A percentile compares a stretch with the other conserved stretches of the same genome.
Evolutionary conservation across 148 eudicot species (phyloP).

Genomic region (Chenopodium berlandieri): DNA sequence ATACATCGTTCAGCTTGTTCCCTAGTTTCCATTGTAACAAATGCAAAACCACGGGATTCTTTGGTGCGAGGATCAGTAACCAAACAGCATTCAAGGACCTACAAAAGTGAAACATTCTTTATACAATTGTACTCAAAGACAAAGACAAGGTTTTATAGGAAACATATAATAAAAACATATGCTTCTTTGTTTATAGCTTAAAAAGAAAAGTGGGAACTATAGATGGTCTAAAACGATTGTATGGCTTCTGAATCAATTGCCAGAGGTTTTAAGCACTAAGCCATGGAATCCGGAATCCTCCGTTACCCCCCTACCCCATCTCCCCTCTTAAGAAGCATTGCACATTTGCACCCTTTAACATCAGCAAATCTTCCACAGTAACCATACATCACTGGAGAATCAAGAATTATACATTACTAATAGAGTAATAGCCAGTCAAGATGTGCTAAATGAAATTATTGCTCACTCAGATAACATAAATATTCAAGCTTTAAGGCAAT

Average conservation of each 20-base stretch:
- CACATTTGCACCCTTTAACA: neutral
- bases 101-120: slow-evolving; percentile 9
- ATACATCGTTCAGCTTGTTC: slow-evolving; percentile 69
- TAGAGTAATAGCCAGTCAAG: neutral
- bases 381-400: neutral
- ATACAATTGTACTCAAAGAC: neutral
- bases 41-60: slow-evolving; percentile 75
- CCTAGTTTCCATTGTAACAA: slow-evolving; percentile 63
- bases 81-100: slow-evolving; percentile 63
- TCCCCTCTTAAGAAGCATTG: neutral
- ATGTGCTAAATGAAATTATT: neutral
- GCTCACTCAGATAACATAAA: neutral
- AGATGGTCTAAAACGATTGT: neutral
- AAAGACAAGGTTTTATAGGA: neutral
- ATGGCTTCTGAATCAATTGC: neutral
- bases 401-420: neutral
- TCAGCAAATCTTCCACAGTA: neutral
- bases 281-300: neutral
- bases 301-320: neutral
- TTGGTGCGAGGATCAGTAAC: slow-evolving; percentile 71
- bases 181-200: neutral
- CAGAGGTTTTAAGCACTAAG: neutral
- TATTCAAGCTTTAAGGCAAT: neutral
- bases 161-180: no score
- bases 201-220: neutral